Evolutionary conservation across 441 rosid species (phyloP), one percentile per base, ranked within the genome.

Genomic region (Arabidopsis hybrid): DNA sequence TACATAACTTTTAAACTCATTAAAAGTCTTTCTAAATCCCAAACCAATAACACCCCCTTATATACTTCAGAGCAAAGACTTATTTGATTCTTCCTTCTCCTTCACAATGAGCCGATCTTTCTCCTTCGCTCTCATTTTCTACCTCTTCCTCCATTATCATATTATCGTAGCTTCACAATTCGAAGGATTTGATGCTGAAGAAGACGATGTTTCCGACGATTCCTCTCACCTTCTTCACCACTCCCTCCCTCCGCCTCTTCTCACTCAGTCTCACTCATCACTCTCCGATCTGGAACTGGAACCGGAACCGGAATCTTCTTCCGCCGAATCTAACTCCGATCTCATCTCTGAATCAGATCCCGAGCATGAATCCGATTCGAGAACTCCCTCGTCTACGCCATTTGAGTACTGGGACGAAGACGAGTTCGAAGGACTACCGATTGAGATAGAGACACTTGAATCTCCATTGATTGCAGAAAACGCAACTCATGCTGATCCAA

Each of bases 391-490:
- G n/a, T 11, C 46, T 1, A 18, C 81, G 9, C 57, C 88, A 8
- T 85, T 93, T 52, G 96, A 90, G 4, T 87, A 83, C 65, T 93
- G 96, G 98, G 97, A 93, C 60, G 98, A 93, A 65, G 98, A 93
- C 62, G 98, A 93, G 79, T 93, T 93, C 78, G 97, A 94, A 70
- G 97, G 97, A 17, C 77, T 94, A 1, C 97, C 95, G 5, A 34
- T 72, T 21, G 80, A 83, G 32, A 55, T 16, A 3, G 80, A 83
- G 8, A 72, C 80, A 5, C 35, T 32, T 2, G 85, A 85, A 8
- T 18, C 80, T 26, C 70, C 77, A 0, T 16, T 60, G 60, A 49
- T 49, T 51, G n/a, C 82, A 6, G 85, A 85, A 55, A 72, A 77
- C 51, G 60, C 83, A 38, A 43, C 38, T 53, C 36, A 6, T 53